phyloP scores from a whole-genome alignment of 148 eudicot genomes.

The Arctostaphylos glauca region DNA sequence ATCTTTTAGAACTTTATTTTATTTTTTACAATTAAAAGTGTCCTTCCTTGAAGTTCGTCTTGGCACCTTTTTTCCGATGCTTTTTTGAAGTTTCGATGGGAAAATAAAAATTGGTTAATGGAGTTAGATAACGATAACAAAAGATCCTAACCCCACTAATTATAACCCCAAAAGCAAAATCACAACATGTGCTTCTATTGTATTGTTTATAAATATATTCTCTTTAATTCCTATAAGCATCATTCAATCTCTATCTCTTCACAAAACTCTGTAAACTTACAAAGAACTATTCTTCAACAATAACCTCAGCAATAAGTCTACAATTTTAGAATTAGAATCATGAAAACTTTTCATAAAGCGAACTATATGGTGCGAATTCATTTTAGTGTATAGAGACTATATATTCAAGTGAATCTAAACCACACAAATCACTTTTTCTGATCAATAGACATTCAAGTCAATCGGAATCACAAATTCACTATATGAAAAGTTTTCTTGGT shows the following conservation, averaged over 20 bases:
- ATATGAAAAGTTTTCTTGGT: not conserved
- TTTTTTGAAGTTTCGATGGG: no score
- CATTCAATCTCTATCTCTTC: constrained; percentile 9
- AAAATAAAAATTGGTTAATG: not conserved
- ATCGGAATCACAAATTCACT: not conserved
- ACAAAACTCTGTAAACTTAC: not conserved
- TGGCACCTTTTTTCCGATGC: no score
- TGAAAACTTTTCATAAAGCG: not conserved
- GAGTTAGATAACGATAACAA: not conserved
- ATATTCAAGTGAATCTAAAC: not conserved
- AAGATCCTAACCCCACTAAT: not conserved
- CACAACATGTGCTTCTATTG: not conserved
- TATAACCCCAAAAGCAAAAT: not conserved
- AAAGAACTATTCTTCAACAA: not conserved
- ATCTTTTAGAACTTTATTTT: not conserved
- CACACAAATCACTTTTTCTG: not conserved
- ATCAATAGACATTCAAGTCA: not conserved
- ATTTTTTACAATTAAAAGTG: no score
- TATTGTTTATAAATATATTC: not conserved
- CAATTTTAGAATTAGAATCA: not conserved
- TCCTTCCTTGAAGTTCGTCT: no score
- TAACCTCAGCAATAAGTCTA: not conserved
- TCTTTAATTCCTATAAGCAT: constrained; percentile 8
- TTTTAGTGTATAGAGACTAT: not conserved
- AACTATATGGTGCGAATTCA: not conserved